Evolutionary conservation across 192 early-diverging fungal species (phyloP).

Genomic region (Allomyces macrogynus): DNA sequence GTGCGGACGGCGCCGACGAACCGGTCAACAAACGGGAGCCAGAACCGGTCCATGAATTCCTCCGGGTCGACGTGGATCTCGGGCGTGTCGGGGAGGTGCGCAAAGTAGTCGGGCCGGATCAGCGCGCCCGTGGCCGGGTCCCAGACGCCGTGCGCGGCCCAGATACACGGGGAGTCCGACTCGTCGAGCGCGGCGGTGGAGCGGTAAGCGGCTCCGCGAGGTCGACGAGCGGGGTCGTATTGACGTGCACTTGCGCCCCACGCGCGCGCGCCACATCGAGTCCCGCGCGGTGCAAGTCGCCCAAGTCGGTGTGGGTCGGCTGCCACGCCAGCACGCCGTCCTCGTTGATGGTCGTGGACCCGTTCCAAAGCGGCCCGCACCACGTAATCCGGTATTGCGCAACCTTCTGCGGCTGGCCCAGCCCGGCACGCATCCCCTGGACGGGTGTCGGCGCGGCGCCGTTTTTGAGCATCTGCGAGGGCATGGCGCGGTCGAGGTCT

Average conservation of each 20-base stretch:
- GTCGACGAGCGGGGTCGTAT: not conserved
- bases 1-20: constrained; percentile 18
- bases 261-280: not conserved
- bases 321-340: constrained; percentile 19
- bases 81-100: constrained; percentile 15
- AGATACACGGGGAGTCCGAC: constrained; percentile 16
- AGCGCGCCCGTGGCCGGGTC: constrained; percentile 4
- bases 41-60: constrained; percentile 7
- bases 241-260: not conserved
- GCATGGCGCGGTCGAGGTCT: constrained; percentile 19
- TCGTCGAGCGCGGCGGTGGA: constrained; percentile 6
- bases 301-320: not conserved
- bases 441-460: constrained; percentile 30
- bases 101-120: constrained; percentile 22
- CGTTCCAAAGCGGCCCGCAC: constrained; percentile 22
- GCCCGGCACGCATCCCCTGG: constrained; percentile 25
- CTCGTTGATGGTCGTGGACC: constrained; percentile 18
- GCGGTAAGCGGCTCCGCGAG: not conserved
- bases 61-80: constrained; percentile 6
- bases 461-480: constrained; percentile 22
- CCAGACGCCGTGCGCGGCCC: constrained; percentile 32
- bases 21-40: constrained; percentile 17
- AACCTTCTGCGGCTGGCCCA: constrained; percentile 18
- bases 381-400: constrained; percentile 24
- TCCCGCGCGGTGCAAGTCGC: not conserved